A percentile compares a stretch with the other conserved stretches of the same genome.
Evolutionary conservation across 2,329 filamentous ascomycete species (phyloP).

Genomic region (Didymella keratinophila): DNA sequence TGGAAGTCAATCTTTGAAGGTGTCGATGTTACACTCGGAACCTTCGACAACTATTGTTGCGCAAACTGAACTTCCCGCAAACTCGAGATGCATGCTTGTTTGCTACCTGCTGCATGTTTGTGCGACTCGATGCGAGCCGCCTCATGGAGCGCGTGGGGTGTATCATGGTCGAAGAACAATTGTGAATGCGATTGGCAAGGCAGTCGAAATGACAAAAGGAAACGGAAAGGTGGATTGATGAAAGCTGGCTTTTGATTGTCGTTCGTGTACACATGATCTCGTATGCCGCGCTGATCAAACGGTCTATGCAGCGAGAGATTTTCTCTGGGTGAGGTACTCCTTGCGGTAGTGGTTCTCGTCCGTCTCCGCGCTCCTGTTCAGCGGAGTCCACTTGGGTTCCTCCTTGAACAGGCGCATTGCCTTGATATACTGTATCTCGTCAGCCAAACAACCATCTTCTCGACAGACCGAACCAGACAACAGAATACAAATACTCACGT

Average conservation of each 20-base stretch:
- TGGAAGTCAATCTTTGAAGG: not conserved
- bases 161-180: not conserved
- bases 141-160: not conserved
- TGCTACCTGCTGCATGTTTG: conserved; percentile 5
- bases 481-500: conserved; percentile 67
- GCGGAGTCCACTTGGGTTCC: conserved; percentile 95
- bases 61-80: conserved; percentile 10
- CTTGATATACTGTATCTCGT: conserved; percentile 76
- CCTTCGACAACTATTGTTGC: conserved; percentile 9
- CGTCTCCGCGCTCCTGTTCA: conserved; percentile 81
- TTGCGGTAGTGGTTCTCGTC: conserved; percentile 81
- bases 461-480: not conserved
- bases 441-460: not conserved
- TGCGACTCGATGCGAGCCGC: not conserved
- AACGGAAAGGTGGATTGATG: not conserved
- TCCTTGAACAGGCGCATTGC: conserved; percentile 98
- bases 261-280: conserved; percentile 5
- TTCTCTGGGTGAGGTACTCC: conserved; percentile 68
- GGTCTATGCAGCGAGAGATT: conserved; percentile 25
- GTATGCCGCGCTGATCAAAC: not conserved
- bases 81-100: conserved; percentile 3
- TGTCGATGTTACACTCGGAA: not conserved
- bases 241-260: conserved; percentile 6
- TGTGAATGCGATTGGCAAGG: not conserved
- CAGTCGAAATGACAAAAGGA: not conserved